Conservation (phyloP, 192 early-diverging fungal genomes). For the Oehlia diaphana region DNA sequence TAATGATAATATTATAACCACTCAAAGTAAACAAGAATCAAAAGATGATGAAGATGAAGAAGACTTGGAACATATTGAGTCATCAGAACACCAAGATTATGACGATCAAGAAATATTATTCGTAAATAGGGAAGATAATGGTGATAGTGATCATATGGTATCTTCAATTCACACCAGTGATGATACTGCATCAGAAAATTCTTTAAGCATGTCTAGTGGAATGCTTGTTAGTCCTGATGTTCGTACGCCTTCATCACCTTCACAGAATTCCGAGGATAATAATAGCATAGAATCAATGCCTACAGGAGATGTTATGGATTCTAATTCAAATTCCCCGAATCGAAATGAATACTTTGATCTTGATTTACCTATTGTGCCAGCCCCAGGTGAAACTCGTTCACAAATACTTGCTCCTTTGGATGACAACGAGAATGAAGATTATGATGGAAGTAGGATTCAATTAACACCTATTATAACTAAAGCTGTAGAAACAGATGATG, state of each 20-base stretch:
- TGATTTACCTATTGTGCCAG: neutral
- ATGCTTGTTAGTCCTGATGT: neutral
- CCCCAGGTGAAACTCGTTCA: neutral
- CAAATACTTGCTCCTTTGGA: slow-evolving; percentile 9
- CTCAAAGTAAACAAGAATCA: neutral
- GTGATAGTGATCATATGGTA: slow-evolving; percentile 14
- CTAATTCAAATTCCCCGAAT: neutral
- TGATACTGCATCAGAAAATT: slow-evolving; percentile 8
- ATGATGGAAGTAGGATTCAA: neutral
- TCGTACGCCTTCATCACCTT: slow-evolving; percentile 7
- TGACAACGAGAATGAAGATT: neutral
- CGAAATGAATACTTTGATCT: neutral
- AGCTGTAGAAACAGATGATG: neutral
- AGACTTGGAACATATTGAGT: neutral
- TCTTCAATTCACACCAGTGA: slow-evolving; percentile 9
- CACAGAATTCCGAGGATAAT: neutral
- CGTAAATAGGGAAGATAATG: slow-evolving; percentile 11
- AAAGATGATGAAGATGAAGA: neutral
- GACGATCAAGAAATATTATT: neutral
- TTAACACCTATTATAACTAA: neutral
- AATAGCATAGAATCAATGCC: slow-evolving; percentile 5
- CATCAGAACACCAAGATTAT: neutral
- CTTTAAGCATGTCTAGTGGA: neutral
- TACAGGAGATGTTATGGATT: neutral
- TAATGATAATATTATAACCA: neutral